Percentiles rank a stretch among this genome's conserved stretches.
phyloP scores from a whole-genome alignment of 148 eudicot species.

The Salicornia ramosissima region DNA sequence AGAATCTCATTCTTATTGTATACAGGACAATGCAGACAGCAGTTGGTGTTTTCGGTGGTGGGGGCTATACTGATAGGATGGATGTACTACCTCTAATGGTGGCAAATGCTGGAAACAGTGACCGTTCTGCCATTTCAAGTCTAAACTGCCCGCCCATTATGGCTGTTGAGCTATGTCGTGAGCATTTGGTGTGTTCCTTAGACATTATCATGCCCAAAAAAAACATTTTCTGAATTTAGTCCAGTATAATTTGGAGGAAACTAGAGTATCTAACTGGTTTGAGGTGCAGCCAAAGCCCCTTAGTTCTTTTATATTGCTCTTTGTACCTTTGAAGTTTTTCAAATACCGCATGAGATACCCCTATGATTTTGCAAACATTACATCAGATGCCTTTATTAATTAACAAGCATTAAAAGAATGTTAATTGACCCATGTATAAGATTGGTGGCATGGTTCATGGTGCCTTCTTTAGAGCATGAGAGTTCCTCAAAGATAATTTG shows the following conservation, averaged over 20 bases:
- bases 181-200: slow-evolving; percentile 67
- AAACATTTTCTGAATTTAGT: not conserved
- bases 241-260: not conserved
- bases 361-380: too few relatives aligned
- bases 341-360: too few relatives aligned
- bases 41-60: slow-evolving; percentile 95
- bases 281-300: not conserved
- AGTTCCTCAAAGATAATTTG: too few relatives aligned
- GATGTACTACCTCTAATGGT: slow-evolving; percentile 77
- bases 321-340: too few relatives aligned
- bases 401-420: too few relatives aligned
- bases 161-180: slow-evolving; percentile 92
- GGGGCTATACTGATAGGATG: slow-evolving; percentile 64
- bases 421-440: too few relatives aligned
- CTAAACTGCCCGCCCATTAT: slow-evolving; percentile 70
- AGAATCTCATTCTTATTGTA: slow-evolving; percentile 17
- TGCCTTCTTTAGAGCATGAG: too few relatives aligned
- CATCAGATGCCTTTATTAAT: too few relatives aligned
- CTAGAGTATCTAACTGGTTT: slow-evolving; percentile 1
- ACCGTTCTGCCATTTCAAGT: slow-evolving; percentile 88
- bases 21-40: slow-evolving; percentile 96
- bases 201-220: not conserved
- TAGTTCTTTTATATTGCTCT: slow-evolving; percentile 2
- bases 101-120: slow-evolving; percentile 84
- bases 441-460: too few relatives aligned